Evolutionary conservation across 495 filamentous ascomycete genomes (phyloP), one percentile per base, ranked within the genome.

Genomic region (Cercophora samala): DNA sequence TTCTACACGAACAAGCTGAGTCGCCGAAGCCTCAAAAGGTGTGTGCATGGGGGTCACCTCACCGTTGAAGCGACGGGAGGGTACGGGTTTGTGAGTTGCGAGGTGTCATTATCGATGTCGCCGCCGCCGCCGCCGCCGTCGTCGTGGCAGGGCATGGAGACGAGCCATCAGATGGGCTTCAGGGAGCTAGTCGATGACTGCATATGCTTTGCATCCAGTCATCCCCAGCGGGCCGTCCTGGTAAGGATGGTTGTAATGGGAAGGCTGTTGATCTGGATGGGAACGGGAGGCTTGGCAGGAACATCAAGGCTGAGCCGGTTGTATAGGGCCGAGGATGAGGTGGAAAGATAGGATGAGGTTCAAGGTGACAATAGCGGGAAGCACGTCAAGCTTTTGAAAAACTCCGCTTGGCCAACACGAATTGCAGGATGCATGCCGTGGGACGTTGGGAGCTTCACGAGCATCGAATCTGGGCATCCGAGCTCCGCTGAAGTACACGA

Each of bases 1-100:
- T 19, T 62, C 37, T 25, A 62, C 60, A 62, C 60, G 60, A 62
- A 22, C 60, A 32, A 62, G 60, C 60, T 62, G 60, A 62, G 26
- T 46, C 37, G 11, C 37, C 37, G 37, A 46, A 46, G 37, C 37
- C 37, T 17, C 37, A 1, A 46, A 46, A 29, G 8, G 26, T 29
- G 26, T 13, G 37, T n/a, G 37, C 37, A 46, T 46, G 37, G 37
- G 37, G 53, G 53, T 56, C 22, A 32, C 52, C 52, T 54, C 17
- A 56, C 53, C 53, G 53, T 56, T 56, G 53, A 56, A 54, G 52
- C 17, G 53, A 21, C 9, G n/a, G 22, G n/a, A 56, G 53, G 53
- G 53, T 19, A 56, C 37, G 37, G 37, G 37, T 13, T 46, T 46
- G 37, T 46, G 37, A 3, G 37, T 9, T 46, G 37, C 37, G 37